Evolutionary conservation across 164 flowering plant genomes (phyloP), one percentile per base, ranked within the genome.

Genomic region (Euptelea pleiosperma): DNA sequence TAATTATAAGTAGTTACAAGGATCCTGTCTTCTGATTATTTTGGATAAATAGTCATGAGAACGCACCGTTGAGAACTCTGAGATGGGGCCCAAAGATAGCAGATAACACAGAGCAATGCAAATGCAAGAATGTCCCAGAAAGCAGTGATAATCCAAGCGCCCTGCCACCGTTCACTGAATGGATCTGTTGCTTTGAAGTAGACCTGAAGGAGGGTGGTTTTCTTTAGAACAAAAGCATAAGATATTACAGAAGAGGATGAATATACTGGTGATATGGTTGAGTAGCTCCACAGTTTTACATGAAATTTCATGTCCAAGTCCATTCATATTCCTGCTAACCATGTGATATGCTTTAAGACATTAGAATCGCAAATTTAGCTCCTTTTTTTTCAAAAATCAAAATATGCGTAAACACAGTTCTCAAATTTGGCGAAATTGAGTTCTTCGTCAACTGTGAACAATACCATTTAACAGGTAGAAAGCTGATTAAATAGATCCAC

Each of bases 51-150:
- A 54, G 41, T 16, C 15, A 19, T 51, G 10, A 45, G 36, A 55
- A 25, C 24, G 14, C 31, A 92, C 98, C 98, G 48, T 67, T 84
- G 89, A 48, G 91, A 85, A 61, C 75, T 93, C 57, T 87, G 94
- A 50, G 99, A 93, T 45, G 99, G 99, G 6, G 94, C 87, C 99
- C 99, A 93, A 15, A 90, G 97, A 71, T 69, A 86, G 77, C 96
- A 93, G 42, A 93, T 84, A 36, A 90, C 86, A 71, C 85, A 83
- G 4, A 93, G 94, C 66, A 93, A 50, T 26, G 60, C 74, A 68
- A 86, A 82, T 11, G 94, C 83, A 63, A 93, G 83, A 65, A 86
- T 57, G 58, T 86, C 89, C 99, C 99, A 93, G 56, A 90, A 93
- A 48, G 96, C 94, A 60, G 92, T 81, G 67, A 93, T 79, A 52